A percentile compares a stretch with the other conserved stretches of the same genome.
Conservation (phyloP, 1,284 basidiomycete genomes). For the Cryptococcus wingfieldii region DNA sequence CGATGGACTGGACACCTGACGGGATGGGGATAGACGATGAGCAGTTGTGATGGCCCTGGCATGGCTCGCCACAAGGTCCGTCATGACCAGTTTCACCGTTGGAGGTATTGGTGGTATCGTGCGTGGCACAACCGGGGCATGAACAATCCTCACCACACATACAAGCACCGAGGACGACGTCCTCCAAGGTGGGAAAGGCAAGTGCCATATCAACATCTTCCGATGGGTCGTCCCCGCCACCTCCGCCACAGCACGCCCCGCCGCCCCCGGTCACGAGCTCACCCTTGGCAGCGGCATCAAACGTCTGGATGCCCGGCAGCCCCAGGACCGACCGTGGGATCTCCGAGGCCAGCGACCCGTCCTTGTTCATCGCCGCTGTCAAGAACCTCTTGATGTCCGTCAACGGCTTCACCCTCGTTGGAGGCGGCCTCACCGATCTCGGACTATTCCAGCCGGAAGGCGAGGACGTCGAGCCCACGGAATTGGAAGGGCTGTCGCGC, state of each 20-base stretch:
- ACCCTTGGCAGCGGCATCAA: slow-evolving; percentile 34
- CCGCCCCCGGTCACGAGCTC: slow-evolving; percentile 26
- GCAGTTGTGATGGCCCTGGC: slow-evolving; percentile 44
- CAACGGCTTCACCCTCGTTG: slow-evolving; percentile 30
- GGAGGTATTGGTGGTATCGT: slow-evolving; percentile 22
- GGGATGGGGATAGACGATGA: slow-evolving; percentile 41
- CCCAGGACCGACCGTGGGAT: slow-evolving; percentile 41
- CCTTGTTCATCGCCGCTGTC: slow-evolving; percentile 39
- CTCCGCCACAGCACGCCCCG: too few species aligned
- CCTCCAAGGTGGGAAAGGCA: slow-evolving; percentile 41
- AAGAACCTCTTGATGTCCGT: slow-evolving; percentile 41
- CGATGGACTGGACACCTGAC: slow-evolving; percentile 43
- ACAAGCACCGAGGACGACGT: slow-evolving; percentile 45
- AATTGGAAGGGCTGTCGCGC: slow-evolving; percentile 3
- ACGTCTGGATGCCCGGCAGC: slow-evolving; percentile 37
- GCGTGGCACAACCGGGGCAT: slow-evolving; percentile 47
- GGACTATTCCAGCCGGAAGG: slow-evolving; percentile 13
- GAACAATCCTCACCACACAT: slow-evolving; percentile 48
- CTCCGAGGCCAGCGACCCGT: slow-evolving; percentile 30
- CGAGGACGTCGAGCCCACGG: neutral
- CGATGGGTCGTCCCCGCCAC: slow-evolving; percentile 28
- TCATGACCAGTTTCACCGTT: slow-evolving; percentile 15
- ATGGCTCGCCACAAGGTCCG: slow-evolving; percentile 30
- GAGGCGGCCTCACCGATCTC: slow-evolving; percentile 12
- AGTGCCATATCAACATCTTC: slow-evolving; percentile 31